Base-by-base conservation (phyloP, 768 basidiomycete genomes). In the Hypsizygus marmoreus region DNA sequence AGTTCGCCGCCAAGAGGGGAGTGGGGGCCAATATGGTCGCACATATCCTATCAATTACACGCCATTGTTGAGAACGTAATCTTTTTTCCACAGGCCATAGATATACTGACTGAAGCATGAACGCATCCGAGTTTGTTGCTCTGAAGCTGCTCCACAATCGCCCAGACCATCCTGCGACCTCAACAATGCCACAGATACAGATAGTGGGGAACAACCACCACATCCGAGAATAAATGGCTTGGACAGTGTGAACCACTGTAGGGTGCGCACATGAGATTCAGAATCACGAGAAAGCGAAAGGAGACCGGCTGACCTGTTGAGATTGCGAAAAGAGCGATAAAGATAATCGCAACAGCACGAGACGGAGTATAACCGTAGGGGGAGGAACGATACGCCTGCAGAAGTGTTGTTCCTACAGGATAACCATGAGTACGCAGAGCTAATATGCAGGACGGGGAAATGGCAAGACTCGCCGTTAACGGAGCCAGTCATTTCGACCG, bases 171-270 rank as follows among this genome's bases (percentile, higher is more conserved):
- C 82, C 83, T 2, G 77, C 46, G 8, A 76, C 54, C 55, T 86
- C 84, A 8, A 75, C 57, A 1, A 74, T 12, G 7, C 79, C 79
- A 32, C 74, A 71, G 0, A 80, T 53, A 12, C 70, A 62, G 4
- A 68, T 69, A 0, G 82, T 83, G 0, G 73, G 72, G 33, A 80
- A 22, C 8, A 82, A 51, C 73, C 74, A 84, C 75, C 79, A 81
- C 39, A 72, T 62, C 7, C 72, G 69, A 53, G 62, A 77, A 29
- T 61, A 61, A 1, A 69, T 37, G 1, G 75, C 69, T 61, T 82
- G 77, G 1, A 52, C 66, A 4, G 71, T 12, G 54, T 86, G 84
- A 0, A 68, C 34, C 2, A 73, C 79, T 82, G 16, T 47, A 20
- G 4, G 3, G 10, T 25, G 7, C 16, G 13, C 16, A 29, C 14